These are phyloP conservation scores for Aspergillus pseudoviridinutans DNA, from an alignment of 2,329 filamentous ascomycete genomes.

Conservation along the genomic window DNA sequence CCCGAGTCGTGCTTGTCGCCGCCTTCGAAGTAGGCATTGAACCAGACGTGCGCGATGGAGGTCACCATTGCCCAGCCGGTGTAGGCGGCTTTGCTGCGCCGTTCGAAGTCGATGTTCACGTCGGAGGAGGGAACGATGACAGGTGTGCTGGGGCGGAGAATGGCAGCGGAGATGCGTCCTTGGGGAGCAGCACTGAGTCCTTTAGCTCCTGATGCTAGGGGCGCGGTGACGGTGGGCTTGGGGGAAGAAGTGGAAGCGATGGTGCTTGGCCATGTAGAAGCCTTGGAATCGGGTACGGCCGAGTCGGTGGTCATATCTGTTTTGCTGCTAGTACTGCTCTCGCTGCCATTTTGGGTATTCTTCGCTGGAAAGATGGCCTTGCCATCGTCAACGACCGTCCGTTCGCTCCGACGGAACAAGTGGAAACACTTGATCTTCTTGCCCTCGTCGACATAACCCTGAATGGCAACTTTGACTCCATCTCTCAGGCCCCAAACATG, in stretches of 20 bases:
- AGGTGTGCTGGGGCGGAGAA: constrained; percentile 68
- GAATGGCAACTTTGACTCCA: constrained; percentile 81
- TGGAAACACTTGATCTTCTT: constrained; percentile 81
- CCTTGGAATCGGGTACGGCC: constrained; percentile 8
- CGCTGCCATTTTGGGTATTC: constrained; percentile 25
- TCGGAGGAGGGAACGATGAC: constrained; percentile 76
- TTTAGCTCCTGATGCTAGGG: neutral
- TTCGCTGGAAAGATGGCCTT: constrained; percentile 52
- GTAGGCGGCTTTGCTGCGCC: constrained; percentile 75
- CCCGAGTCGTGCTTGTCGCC: constrained; percentile 66
- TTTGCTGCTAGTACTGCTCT: neutral
- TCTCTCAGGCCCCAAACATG: constrained; percentile 85
- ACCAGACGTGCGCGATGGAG: constrained; percentile 92
- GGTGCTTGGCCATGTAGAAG: constrained; percentile 13
- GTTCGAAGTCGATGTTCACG: constrained; percentile 84
- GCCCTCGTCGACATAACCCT: constrained; percentile 84
- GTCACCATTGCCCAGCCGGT: constrained; percentile 84
- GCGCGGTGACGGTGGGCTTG: constrained; percentile 33
- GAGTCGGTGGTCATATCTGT: neutral
- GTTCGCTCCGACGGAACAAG: constrained; percentile 68
- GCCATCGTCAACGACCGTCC: constrained; percentile 47
- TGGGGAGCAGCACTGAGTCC: constrained; percentile 37
- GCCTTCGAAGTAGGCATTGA: constrained; percentile 92
- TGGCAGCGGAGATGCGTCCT: constrained; percentile 65
- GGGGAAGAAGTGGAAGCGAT: constrained; percentile 6